Conservation (phyloP, 2,329 filamentous ascomycete species). For the Penicillium brevicompactum region DNA sequence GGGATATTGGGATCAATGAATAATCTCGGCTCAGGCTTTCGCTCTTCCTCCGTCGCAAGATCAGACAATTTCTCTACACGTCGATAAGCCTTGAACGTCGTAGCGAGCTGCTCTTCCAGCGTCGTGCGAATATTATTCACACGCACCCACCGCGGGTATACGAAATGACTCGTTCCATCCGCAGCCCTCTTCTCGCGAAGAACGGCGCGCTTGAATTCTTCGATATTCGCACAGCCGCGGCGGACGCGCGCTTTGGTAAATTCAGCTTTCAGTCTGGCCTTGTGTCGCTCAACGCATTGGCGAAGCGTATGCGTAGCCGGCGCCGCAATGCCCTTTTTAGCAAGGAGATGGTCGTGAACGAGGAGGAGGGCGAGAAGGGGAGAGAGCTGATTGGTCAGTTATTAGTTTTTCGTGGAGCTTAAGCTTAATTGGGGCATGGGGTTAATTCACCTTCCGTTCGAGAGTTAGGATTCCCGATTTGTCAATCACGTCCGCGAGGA, state of each 20-base stretch:
- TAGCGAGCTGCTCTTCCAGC: slow-evolving; percentile 70
- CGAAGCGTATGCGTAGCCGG: slow-evolving; percentile 78
- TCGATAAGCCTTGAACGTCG: slow-evolving; percentile 69
- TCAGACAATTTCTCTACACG: slow-evolving; percentile 59
- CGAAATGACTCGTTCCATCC: slow-evolving; percentile 28
- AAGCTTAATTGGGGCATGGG: not conserved
- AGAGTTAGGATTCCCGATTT: slow-evolving; percentile 71
- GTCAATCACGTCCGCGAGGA: slow-evolving; percentile 90
- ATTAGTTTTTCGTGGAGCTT: slow-evolving; percentile 12
- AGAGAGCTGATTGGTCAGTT: slow-evolving; percentile 65
- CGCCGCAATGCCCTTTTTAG: slow-evolving; percentile 80
- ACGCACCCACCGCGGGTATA: slow-evolving; percentile 87
- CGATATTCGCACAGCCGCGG: slow-evolving; percentile 68
- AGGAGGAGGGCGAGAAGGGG: slow-evolving; percentile 79
- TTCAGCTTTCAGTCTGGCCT: slow-evolving; percentile 76
- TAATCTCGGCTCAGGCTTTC: slow-evolving; percentile 44
- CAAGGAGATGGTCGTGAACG: slow-evolving; percentile 80
- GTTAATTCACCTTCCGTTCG: slow-evolving; percentile 73
- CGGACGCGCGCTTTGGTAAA: slow-evolving; percentile 77
- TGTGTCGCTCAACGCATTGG: slow-evolving; percentile 75
- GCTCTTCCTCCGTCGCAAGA: slow-evolving; percentile 50
- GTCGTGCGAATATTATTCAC: slow-evolving; percentile 78
- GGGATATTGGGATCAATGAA: slow-evolving; percentile 81
- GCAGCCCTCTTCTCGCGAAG: slow-evolving; percentile 48
- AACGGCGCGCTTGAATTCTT: slow-evolving; percentile 57